phyloP scores from a whole-genome alignment of 129 eudicot species.

The Helichrysum umbraculigerum region DNA sequence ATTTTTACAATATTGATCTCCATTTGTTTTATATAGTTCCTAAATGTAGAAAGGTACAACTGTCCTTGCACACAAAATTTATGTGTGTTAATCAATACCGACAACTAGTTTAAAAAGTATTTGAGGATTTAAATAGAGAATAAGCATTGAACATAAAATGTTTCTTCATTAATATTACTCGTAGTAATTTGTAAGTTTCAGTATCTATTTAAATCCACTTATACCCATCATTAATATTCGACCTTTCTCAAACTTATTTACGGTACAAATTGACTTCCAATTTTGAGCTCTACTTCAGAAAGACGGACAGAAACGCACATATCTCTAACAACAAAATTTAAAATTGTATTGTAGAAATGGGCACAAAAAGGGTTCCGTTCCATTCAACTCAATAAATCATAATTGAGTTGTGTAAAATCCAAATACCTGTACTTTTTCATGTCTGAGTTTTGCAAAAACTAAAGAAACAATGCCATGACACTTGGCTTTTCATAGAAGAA shows the following conservation, averaged over 20 bases:
- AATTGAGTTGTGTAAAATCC: constrained; percentile 22
- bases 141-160: not conserved
- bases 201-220: not conserved
- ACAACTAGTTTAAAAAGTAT: not conserved
- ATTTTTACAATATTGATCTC: not conserved
- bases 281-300: not conserved
- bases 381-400: constrained; percentile 32
- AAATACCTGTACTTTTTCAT: constrained; percentile 30
- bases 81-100: not conserved
- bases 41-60: too few relatives aligned
- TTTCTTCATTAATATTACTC: not conserved
- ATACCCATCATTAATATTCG: not conserved
- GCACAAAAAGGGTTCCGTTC: constrained; percentile 25
- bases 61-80: too few relatives aligned
- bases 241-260: not conserved
- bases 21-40: not conserved
- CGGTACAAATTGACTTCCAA: not conserved
- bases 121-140: not conserved
- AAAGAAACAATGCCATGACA: constrained; percentile 31
- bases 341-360: not conserved
- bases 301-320: not conserved
- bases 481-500: constrained; percentile 33
- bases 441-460: constrained; percentile 20
- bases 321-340: not conserved
- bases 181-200: too few relatives aligned